These are phyloP conservation scores for Athelia psychrophila DNA, from an alignment of 1,284 basidiomycete species.

Conservation along the genomic window DNA sequence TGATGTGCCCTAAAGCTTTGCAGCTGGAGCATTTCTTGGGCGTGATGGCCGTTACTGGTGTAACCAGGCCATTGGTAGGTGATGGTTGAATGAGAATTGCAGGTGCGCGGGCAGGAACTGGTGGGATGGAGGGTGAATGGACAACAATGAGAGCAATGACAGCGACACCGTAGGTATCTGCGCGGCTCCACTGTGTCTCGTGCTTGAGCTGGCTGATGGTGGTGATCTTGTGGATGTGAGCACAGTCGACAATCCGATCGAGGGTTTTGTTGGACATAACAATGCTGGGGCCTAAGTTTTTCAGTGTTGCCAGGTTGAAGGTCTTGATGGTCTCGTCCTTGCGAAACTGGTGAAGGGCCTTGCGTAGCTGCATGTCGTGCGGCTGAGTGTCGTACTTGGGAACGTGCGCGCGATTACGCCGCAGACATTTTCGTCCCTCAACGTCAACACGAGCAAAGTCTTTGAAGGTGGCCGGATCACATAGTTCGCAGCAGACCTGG, in stretches of 20 bases:
- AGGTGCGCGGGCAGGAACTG: neutral
- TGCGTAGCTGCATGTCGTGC: neutral
- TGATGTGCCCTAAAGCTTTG: neutral
- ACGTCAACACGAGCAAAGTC: neutral
- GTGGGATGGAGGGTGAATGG: too few species aligned
- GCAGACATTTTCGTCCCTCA: neutral
- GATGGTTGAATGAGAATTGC: neutral
- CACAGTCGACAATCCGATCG: constrained; percentile 13
- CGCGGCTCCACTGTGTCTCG: constrained; percentile 4
- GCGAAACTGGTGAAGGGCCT: constrained; percentile 8
- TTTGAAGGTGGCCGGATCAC: constrained; percentile 4
- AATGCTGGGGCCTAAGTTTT: constrained; percentile 7
- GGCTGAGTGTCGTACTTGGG: neutral
- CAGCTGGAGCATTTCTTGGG: neutral
- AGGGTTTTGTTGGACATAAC: constrained; percentile 8
- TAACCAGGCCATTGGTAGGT: neutral
- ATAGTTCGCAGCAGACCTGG: constrained; percentile 10
- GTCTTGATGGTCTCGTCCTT: constrained; percentile 1
- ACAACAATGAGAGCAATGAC: neutral
- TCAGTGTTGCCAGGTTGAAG: constrained; percentile 5
- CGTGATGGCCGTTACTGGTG: neutral
- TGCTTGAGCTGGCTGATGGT: constrained; percentile 4
- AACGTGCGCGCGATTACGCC: neutral
- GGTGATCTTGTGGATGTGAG: constrained; percentile 10
- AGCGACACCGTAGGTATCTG: neutral